Evolutionary conservation across 257 asterid genomes (phyloP), one percentile per base, ranked within the genome.

Genomic region (Paraleonurus japonicus): DNA sequence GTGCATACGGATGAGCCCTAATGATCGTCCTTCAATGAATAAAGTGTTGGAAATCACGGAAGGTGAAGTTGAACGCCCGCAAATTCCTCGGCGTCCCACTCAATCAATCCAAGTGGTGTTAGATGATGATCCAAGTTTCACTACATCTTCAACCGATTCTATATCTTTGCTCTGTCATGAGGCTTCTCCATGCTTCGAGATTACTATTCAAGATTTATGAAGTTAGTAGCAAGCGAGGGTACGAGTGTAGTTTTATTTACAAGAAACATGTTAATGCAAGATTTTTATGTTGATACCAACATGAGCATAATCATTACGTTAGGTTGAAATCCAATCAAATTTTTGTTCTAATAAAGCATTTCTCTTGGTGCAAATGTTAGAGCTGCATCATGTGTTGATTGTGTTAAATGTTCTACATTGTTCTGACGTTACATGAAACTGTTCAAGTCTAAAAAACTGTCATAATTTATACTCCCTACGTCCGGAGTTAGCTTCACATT

Each of bases 21-120:
- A 4, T 17, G 77, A 71, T 67, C 84, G 84, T 0, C 86, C 86
- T 5, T 62, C 86, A 4, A 80, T 77, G 86, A 70, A 41, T 57
- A 77, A 45, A 59, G 80, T 74, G 1, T 62, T 74, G 33, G 84
- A 76, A 8, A 82, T 82, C 84, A 67, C 80, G 16, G 83, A 83
- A 70, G 54, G 76, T 2, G 83, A 80, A 24, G 73, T 37, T n/a
- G 81, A 71, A 23, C 45, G 8, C 48, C 24, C 76, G 13, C 63
- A 33, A 23, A 65, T 53, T 76, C 67, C 86, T n/a, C 64, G 64
- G 0, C 59, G 17, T 24, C 77, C 77, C 2, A 22, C 41, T 13
- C 26, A 39, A n/a, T 15, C 69, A 9, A 2, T 15, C 6, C 28
- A 24, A 6, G 17, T 24, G 9, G 61, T 12, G 15, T 8, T 15